Evolutionary conservation across 495 filamentous ascomycete species (phyloP).

Genomic region (Elasticomyces elasticus): DNA sequence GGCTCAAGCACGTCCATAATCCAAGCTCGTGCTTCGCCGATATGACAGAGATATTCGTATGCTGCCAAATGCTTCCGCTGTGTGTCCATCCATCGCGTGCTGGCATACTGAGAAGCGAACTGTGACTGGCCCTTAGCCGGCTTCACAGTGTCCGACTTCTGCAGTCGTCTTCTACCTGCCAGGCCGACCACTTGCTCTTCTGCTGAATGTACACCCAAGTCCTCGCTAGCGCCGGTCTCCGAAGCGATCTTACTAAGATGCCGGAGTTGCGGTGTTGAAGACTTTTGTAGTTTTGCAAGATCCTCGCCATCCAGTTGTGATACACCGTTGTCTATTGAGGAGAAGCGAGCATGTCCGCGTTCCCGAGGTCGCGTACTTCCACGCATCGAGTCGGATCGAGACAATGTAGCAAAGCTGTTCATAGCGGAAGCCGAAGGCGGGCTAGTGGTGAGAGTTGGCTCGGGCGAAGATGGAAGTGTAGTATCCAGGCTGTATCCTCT

Average conservation of each 20-base stretch:
- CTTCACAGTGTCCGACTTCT: conserved; percentile 42
- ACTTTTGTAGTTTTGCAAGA: conserved; percentile 66
- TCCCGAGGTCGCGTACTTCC: conserved; percentile 18
- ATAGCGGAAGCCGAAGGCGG: conserved; percentile 1
- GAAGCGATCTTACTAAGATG: conserved; percentile 76
- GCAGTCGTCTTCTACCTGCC: conserved; percentile 71
- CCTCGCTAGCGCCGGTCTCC: conserved; percentile 58
- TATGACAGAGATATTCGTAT: conserved; percentile 98
- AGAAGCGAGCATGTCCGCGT: conserved; percentile 16
- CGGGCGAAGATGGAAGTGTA: conserved; percentile 1
- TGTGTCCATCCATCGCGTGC: conserved; percentile 96
- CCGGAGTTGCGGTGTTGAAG: conserved; percentile 77
- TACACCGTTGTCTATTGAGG: conserved; percentile 8
- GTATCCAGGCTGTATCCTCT: conserved; percentile 13
- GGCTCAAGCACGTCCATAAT: conserved; percentile 83
- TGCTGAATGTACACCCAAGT: conserved; percentile 64
- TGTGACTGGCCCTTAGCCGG: conserved; percentile 9
- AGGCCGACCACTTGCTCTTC: conserved; percentile 79
- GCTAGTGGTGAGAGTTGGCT: conserved; percentile 1
- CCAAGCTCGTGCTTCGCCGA: conserved; percentile 99
- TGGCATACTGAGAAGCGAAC: conserved; percentile 26
- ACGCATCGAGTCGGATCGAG: conserved; percentile 30
- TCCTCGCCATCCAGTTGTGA: conserved; percentile 36
- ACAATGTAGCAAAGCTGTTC: conserved; percentile 22
- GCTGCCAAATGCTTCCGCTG: conserved; percentile 93